Conservation (phyloP, 768 basidiomycete species). For the Boletus reticulatus region DNA sequence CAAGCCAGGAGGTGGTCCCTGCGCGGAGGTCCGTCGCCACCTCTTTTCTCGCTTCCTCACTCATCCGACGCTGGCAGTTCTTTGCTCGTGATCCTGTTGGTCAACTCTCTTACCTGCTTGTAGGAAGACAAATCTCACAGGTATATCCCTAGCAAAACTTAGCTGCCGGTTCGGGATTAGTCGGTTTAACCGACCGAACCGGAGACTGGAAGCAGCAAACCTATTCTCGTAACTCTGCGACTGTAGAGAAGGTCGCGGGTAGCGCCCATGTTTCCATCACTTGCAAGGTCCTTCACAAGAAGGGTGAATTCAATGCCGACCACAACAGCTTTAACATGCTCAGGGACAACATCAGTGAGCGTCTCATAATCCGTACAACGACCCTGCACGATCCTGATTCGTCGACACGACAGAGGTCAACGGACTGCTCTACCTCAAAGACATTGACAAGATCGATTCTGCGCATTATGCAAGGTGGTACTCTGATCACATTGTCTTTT, state of each 20-base stretch:
- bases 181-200: neutral
- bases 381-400: neutral
- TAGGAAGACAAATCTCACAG: neutral
- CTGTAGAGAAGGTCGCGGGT: neutral
- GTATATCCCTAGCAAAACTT: neutral
- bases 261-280: neutral
- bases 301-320: neutral
- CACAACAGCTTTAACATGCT: neutral
- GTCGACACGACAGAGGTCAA: neutral
- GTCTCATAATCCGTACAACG: neutral
- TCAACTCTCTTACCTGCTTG: neutral
- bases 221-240: neutral
- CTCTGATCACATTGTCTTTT: neutral
- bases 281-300: neutral
- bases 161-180: neutral
- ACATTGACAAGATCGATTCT: neutral
- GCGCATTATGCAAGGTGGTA: neutral
- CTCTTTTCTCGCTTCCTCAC: neutral
- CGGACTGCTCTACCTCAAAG: neutral
- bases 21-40: neutral
- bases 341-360: neutral
- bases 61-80: neutral
- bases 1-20: neutral
- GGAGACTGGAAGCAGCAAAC: neutral
- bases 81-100: neutral